Conservation (phyloP, 495 filamentous ascomycete species). For the Podospora tetraspora region DNA sequence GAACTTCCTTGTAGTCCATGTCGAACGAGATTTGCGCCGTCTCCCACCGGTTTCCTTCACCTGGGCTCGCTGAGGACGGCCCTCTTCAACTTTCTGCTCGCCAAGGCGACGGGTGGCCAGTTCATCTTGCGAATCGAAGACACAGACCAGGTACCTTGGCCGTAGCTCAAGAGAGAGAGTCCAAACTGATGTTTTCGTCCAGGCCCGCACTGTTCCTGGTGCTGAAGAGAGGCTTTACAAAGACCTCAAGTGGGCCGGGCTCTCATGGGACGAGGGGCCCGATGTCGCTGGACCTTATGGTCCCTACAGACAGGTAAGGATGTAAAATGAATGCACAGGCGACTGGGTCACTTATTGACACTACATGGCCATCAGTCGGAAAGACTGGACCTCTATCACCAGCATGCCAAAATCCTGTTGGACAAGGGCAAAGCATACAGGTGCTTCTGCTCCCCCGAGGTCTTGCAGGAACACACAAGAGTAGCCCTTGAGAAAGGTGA, state of each 20-base stretch:
- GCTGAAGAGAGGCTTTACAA: constrained; percentile 71
- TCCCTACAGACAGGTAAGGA: constrained; percentile 74
- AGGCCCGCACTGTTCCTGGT: constrained; percentile 52
- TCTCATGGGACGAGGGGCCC: constrained; percentile 95
- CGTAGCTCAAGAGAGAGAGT: background rate
- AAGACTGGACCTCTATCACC: constrained; percentile 64
- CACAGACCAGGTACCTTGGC: constrained; percentile 73
- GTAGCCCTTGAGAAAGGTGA: constrained; percentile 54
- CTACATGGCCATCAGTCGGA: constrained; percentile 56
- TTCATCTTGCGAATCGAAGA: constrained; percentile 92
- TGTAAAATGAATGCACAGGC: background rate
- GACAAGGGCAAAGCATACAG: constrained; percentile 72
- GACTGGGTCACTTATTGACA: background rate
- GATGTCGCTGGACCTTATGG: constrained; percentile 71
- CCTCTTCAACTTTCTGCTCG: constrained; percentile 84
- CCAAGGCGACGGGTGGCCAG: constrained; percentile 83
- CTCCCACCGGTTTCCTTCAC: constrained; percentile 90
- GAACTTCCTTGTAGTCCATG: constrained; percentile 59
- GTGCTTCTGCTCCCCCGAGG: constrained; percentile 81
- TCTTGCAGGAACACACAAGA: constrained; percentile 58
- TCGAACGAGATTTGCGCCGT: constrained; percentile 90
- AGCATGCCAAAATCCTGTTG: constrained; percentile 67
- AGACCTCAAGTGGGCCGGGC: constrained; percentile 81
- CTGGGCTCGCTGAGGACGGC: constrained; percentile 88
- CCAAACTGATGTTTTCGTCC: constrained; percentile 12